Evolutionary conservation across 768 basidiomycete species (phyloP), one percentile per base, ranked within the genome.

Genomic region (Lactarius vividus): DNA sequence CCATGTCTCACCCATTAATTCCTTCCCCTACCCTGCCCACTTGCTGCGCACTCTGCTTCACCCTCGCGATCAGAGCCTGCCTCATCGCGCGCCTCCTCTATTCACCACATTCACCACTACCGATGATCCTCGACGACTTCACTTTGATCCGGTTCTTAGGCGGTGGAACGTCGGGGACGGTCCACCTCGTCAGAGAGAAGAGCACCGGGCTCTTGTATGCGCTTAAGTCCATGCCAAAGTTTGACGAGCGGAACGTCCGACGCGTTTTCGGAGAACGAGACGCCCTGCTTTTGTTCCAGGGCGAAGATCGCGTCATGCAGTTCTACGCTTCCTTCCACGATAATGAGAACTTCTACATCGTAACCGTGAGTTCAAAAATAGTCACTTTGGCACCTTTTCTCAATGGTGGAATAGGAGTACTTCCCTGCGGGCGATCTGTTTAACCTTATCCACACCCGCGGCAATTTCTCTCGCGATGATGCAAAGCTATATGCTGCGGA

Each of bases 251-350:
- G 42, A 33, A 42, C 16, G 55, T 46, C 42, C n/a, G 44, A 16
- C 54, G 62, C 18, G 33, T 42, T 44, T 16, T 46, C 42, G 40
- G 31, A 1, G 67, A 68, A 54, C 63, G 59, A 64, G 37, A 40
- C 28, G 49, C 60, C 7, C 31, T 65, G 55, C 44, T 59, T n/a
- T 33, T 46, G n/a, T 64, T 64, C 39, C 60, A 39, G 4, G 59
- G 63, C 15, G 44, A 53, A 26, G 9, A 44, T 13, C 46, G 49
- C 31, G 16, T 65, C 29, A 52, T 62, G 23, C 29, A 40, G 44
- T 57, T 68, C 54, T 49, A 62, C 4, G 63, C 59, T 37, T 65
- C 63, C 23, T 69, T 69, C 40, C 61, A 63, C 28, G 64, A 69
- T 42, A 39, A 18, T 8, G 61, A 62, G 18, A 65, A 54, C 40